Conservation (phyloP, 2,329 filamentous ascomycete genomes). For the Aspergillus fructus region DNA sequence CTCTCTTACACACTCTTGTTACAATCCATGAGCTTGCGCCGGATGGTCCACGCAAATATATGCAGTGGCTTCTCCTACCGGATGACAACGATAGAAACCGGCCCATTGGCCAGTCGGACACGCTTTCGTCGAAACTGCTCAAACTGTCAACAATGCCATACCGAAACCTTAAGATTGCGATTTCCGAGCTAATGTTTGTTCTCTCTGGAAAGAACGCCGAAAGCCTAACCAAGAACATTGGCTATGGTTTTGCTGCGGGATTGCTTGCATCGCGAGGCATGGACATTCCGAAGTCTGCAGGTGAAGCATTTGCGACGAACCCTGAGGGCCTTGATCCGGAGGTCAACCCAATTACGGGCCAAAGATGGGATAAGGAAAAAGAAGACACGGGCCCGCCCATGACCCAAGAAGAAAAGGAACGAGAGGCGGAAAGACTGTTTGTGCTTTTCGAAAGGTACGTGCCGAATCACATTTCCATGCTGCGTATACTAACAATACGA, state of each 20-base stretch:
- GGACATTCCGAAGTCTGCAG: slow-evolving; percentile 66
- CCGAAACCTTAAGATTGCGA: slow-evolving; percentile 69
- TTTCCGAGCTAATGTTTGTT: slow-evolving; percentile 80
- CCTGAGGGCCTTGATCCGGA: slow-evolving; percentile 22
- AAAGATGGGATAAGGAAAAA: slow-evolving; percentile 69
- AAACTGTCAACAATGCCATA: slow-evolving; percentile 74
- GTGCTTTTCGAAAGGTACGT: slow-evolving; percentile 80
- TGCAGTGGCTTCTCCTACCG: slow-evolving; percentile 71
- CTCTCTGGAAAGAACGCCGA: slow-evolving; percentile 77
- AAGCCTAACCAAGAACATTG: slow-evolving; percentile 84
- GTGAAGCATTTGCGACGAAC: slow-evolving; percentile 52
- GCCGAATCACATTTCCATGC: slow-evolving; percentile 11
- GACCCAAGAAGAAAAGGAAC: slow-evolving; percentile 87
- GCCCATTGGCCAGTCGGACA: slow-evolving; percentile 73
- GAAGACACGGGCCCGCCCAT: slow-evolving; percentile 65
- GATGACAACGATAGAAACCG: slow-evolving; percentile 71
- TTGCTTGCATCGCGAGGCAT: slow-evolving; percentile 85
- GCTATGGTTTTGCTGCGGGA: slow-evolving; percentile 90
- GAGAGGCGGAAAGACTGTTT: slow-evolving; percentile 85
- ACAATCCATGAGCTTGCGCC: slow-evolving; percentile 70
- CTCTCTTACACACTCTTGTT: slow-evolving; percentile 72
- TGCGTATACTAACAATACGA: slow-evolving; percentile 15
- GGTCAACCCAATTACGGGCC: slow-evolving; percentile 85
- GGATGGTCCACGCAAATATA: slow-evolving; percentile 57
- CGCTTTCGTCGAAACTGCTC: slow-evolving; percentile 73